A percentile compares a stretch with the other conserved stretches of the same genome.
These are phyloP conservation scores for Voacanga thouarsii DNA, from an alignment of 257 asterid genomes.

Conservation along the genomic window DNA sequence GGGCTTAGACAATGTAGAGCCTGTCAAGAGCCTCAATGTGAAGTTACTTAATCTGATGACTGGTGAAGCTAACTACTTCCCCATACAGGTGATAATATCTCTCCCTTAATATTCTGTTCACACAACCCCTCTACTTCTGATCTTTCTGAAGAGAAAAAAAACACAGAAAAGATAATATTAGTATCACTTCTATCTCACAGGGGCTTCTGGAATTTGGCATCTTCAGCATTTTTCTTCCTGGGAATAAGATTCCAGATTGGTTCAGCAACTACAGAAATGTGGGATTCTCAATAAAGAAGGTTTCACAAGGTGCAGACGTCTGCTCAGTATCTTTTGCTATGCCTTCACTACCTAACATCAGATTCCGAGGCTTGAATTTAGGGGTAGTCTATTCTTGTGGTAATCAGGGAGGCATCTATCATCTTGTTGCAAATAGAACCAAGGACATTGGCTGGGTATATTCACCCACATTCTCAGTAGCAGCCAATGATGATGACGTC, in stretches of 20 bases:
- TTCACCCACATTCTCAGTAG: conserved; percentile 4
- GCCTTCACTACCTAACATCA: conserved; percentile 2
- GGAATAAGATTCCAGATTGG: background rate
- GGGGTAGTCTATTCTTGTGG: background rate
- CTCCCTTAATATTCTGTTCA: background rate
- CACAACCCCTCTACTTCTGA: background rate
- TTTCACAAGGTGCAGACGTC: no score
- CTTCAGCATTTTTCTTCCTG: conserved; percentile 14
- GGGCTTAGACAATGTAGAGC: background rate
- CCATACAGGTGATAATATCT: background rate
- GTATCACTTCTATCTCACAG: background rate
- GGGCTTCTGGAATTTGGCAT: conserved; percentile 16
- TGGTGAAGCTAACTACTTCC: background rate
- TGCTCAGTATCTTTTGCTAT: conserved; percentile 5
- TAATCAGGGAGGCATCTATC: background rate
- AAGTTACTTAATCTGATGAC: conserved; percentile 4
- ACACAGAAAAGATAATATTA: no score
- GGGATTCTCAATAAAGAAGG: no score
- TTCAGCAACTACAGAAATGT: background rate
- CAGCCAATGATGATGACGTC: background rate
- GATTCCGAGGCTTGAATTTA: background rate
- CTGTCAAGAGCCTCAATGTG: background rate
- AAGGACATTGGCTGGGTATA: conserved; percentile 14
- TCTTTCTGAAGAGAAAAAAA: no score
- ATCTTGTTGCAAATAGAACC: background rate